Base-by-base conservation (phyloP, 2,329 filamentous ascomycete genomes). In the Fusarium fracticaudum region DNA sequence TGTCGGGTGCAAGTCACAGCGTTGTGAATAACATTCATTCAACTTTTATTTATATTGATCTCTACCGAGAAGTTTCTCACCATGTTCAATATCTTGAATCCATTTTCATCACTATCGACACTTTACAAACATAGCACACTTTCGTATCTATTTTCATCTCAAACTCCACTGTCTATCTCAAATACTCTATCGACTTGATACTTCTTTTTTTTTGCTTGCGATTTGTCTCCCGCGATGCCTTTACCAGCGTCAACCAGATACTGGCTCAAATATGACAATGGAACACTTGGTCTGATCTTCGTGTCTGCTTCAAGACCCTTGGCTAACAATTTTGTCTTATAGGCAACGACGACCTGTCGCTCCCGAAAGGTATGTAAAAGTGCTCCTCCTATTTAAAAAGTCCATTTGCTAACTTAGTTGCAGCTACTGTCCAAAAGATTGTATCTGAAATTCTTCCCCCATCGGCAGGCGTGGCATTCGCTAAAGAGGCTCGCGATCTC, bases 401-500 rank as follows among this genome's bases (percentile, higher is more conserved):
- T 29, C 13, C 13, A 22, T 8, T 14, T 12, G 22, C 82, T 85
- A 64, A 85, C 75, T n/a, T 8, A 1, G 13, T 13, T 43, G 8
- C 67, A 91, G 90, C 91, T 41, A 92, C 91, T 11, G 91, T 92
- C n/a, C 90, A 92, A 79, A 92, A 92, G 84, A 99, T 99, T 75
- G 96, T 99, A 77, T 92, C 92, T 67, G 96, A 99, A 83, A 98
- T 99, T 79, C 89, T 99, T 4, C 91, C 94, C 4, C 86, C 92
- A 1, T 90, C 92, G 55, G 85, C 83, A 20, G 94, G 94, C 58
- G 90, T 97, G 71, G 92, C 93, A 4, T 98, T 98, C 81, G 94
- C 95, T 48, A 98, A 98, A 82, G 96, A 99, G 79, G 95, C 96
- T 18, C 92, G 96, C 69, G 96, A 99, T 80, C 88, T 98, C 6